Base-by-base conservation (phyloP, 371 early-diverging fungal genomes). In the Lichtheimia corymbifera region DNA sequence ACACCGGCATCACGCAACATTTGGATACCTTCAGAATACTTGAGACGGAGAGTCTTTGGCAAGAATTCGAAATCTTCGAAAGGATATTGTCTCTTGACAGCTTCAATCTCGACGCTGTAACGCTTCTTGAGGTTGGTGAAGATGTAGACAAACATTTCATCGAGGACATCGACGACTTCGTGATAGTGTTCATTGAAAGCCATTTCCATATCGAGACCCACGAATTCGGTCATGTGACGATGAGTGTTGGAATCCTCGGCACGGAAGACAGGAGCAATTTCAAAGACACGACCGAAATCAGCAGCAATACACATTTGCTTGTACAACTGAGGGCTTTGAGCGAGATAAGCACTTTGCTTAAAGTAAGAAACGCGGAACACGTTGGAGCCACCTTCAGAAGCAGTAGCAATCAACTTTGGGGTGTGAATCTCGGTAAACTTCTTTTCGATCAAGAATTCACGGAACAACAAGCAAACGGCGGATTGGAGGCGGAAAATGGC, bases 201-300 rank as follows among this genome's bases (percentile, higher is more conserved):
- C 98, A 98, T 99, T 79, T 99, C 99, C 79, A 99, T 74, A 94
- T 99, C 99, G 61, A 99, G 91, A 52, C 99, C 99, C 41, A 96
- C 89, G 83, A 98, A 99, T 78, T 99, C 99, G 66, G 99, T 98
- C 94, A 99, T 93, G 79, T 99, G 99, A 47, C 99, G 90, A 76
- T 97, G 99, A 17, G 99, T 99, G 77, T 94, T 92, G 49, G 98
- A 94, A 83, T 99, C 91, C 74, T 99, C 99, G 50, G 99, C 99
- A 72, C 99, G 93, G 91, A 99, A 99, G 43, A 99, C 99, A 9
- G 99, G 99, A 14, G 91, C 99, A 66, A 99, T 97, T 79, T 99
- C 99, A 81, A 91, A 99, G 13, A 99, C 99, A 24, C 93, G 88
- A 63, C 95, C 98, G 68, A 99, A 94, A 74, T 99, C 99, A 55